Conservation (phyloP, 805 yeast species). For the Hanseniaspora clermontiae region DNA sequence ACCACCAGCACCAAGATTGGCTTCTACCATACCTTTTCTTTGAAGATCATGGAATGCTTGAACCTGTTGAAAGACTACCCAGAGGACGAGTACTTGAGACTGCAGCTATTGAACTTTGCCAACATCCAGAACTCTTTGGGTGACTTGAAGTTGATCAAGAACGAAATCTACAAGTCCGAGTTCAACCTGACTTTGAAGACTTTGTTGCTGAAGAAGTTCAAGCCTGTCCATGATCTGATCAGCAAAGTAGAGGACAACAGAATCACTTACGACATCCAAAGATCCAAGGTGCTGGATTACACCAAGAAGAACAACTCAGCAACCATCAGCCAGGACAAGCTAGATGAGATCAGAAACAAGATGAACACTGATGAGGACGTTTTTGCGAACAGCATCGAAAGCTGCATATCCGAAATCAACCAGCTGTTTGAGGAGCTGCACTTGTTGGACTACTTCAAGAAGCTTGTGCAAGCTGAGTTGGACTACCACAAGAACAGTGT, state of each 20-base stretch:
- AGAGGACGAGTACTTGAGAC: slow-evolving; percentile 41
- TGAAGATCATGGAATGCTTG: slow-evolving; percentile 5
- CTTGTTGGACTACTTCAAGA: slow-evolving; percentile 53
- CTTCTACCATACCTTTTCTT: slow-evolving; percentile 11
- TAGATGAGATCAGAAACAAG: slow-evolving; percentile 59
- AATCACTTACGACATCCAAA: slow-evolving; percentile 65
- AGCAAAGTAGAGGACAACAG: slow-evolving; percentile 66
- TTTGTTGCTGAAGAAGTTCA: slow-evolving; percentile 47
- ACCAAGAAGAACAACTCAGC: slow-evolving; percentile 27
- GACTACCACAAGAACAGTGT: slow-evolving; percentile 50
- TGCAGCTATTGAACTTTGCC: slow-evolving; percentile 54
- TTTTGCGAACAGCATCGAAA: slow-evolving; percentile 80
- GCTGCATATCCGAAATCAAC: slow-evolving; percentile 72
- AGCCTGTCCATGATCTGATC: slow-evolving; percentile 55
- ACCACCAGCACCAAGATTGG: not conserved
- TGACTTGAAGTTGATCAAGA: slow-evolving; percentile 72
- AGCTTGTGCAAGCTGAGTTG: slow-evolving; percentile 64
- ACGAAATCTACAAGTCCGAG: slow-evolving; percentile 52
- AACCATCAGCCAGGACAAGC: slow-evolving; percentile 39
- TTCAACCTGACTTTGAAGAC: slow-evolving; percentile 57
- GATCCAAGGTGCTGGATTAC: slow-evolving; percentile 37
- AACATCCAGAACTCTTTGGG: slow-evolving; percentile 63
- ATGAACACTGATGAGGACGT: slow-evolving; percentile 82
- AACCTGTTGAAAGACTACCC: slow-evolving; percentile 18
- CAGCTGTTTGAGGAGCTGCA: slow-evolving; percentile 60